Evolutionary conservation across 1,284 basidiomycete species (phyloP), one percentile per base, ranked within the genome.

Genomic region (Cronartium ribicola): DNA sequence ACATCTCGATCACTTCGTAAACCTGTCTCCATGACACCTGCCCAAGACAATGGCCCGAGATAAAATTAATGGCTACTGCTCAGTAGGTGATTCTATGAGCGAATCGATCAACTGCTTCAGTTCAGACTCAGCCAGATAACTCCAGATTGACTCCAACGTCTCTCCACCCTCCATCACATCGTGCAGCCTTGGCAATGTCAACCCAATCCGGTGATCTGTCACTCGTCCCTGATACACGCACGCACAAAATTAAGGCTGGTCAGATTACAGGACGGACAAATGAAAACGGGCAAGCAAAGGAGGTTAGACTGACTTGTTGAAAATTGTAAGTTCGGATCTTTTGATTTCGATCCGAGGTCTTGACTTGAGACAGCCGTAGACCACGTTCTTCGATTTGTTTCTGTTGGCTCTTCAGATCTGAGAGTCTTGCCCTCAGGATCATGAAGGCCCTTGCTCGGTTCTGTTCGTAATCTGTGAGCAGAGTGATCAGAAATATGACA

Each of bases 261-360:
- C 29, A 29, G 29, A 29, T 29, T 4, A 29, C 4, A 44, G 61
- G 40, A 48, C 5, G 67, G 11, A 59, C 59, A 44, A 29, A n/a
- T 37, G 17, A 46, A 44, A 22, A 59, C 39, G 10, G 41, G 8
- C n/a, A 62, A 17, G 40, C 10, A 43, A 36, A 29, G 36, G 22
- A 22, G 39, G n/a, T 51, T 6, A 41, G 17, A 37, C 37, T 4
- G 6, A 87, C 91, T 85, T 93, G 91, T 0, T 90, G 87, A 80
- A 88, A 94, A 79, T 95, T 95, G 81, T 96, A 97, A 5, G 94
- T 97, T 75, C 94, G 84, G 75, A 96, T 89, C 81, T 96, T 96
- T 79, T 96, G 92, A 78, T 90, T 92, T 22, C 94, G 84, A 79
- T 93, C 91, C 2, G 88, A 88, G 0, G 88, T 88, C 66, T 87